Evolutionary conservation across 2,329 filamentous ascomycete species (phyloP).

Genomic region (Xylariomycetidae sp.): DNA sequence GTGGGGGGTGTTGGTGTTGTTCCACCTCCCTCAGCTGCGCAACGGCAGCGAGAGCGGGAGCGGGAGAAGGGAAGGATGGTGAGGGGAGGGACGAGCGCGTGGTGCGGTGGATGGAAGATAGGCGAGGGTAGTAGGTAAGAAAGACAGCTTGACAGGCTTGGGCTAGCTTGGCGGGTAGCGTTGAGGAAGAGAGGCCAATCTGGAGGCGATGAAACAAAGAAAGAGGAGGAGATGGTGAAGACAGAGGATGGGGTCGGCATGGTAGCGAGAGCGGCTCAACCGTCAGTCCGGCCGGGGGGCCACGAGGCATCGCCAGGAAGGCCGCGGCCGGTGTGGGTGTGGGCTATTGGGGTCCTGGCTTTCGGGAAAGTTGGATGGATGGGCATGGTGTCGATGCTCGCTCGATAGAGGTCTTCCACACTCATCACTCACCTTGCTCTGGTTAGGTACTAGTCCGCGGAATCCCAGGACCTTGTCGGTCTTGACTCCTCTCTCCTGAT

Average conservation of each 20-base stretch:
- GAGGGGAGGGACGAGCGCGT: conserved; percentile 3
- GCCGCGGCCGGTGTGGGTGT: no score
- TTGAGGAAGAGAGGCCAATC: conserved; percentile 7
- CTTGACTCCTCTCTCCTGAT: no score
- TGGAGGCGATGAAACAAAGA: conserved; percentile 2
- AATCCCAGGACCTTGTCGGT: no score
- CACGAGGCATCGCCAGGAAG: no score
- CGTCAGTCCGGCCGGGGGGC: no score
- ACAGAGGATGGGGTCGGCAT: background rate
- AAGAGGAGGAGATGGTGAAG: conserved; percentile 6
- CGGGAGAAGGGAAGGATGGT: conserved; percentile 2
- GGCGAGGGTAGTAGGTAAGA: background rate
- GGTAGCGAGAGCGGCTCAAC: no score
- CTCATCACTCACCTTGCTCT: no score
- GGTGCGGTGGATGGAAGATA: conserved; percentile 1
- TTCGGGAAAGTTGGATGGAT: no score
- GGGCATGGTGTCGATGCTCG: no score
- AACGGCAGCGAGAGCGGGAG: background rate
- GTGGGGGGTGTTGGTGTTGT: background rate
- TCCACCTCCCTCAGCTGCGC: conserved; percentile 1
- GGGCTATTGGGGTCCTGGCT: no score
- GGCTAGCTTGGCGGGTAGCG: background rate
- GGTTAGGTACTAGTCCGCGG: no score
- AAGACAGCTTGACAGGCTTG: background rate
- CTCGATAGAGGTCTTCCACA: no score